Evolutionary conservation across 805 yeast species (phyloP).

Genomic region (Candida pini): DNA sequence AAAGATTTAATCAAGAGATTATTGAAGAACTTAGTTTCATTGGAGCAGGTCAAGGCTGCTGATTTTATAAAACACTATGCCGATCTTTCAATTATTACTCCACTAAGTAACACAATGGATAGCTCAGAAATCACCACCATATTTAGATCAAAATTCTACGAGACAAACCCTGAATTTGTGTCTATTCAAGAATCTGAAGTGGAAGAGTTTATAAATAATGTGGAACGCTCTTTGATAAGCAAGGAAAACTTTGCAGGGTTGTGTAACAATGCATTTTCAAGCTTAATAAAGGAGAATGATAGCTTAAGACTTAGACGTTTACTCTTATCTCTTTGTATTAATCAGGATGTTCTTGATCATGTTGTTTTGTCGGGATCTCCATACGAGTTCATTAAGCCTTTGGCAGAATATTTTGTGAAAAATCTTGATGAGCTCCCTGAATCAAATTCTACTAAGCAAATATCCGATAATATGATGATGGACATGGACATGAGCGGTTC

Average conservation of each 20-base stretch:
- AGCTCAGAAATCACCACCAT: conserved; percentile 9
- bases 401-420: conserved; percentile 48
- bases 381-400: conserved; percentile 33
- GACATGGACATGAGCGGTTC: conserved; percentile 37
- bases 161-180: conserved; percentile 42
- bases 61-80: conserved; percentile 8
- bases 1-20: conserved; percentile 13
- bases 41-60: conserved; percentile 17
- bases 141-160: conserved; percentile 24
- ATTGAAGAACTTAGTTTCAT: conserved; percentile 13
- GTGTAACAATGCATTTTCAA: conserved; percentile 26
- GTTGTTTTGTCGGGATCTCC: conserved; percentile 44
- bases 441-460: conserved; percentile 15
- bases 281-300: conserved; percentile 37
- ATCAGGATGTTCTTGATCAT: conserved; percentile 35
- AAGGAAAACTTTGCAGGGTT: conserved; percentile 35
- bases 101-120: conserved; percentile 1
- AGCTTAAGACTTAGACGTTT: conserved; percentile 42
- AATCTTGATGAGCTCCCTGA: conserved; percentile 24
- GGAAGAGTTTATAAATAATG: conserved; percentile 40
- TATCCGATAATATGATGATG: conserved; percentile 19
- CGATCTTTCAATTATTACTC: conserved; percentile 1
- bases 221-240: conserved; percentile 41
- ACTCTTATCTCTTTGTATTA: conserved; percentile 43
- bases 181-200: conserved; percentile 50